Evolutionary conservation across 1,284 basidiomycete genomes (phyloP).

Genomic region (Tylopilus orsonianus): DNA sequence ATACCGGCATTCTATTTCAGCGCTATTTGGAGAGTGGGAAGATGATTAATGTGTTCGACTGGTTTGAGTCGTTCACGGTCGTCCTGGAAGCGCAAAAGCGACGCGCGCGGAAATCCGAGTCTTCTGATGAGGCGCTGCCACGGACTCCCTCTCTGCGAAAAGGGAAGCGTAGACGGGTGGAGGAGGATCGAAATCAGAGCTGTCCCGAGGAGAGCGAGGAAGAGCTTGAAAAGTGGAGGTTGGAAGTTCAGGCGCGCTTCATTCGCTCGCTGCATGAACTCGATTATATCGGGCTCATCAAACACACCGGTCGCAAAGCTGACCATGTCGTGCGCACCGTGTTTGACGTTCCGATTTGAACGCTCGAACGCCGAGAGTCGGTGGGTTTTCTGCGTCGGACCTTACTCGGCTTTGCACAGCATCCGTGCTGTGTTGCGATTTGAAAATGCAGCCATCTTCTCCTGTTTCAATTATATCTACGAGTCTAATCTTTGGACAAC

Average conservation of each 20-base stretch:
- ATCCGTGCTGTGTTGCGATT: no score
- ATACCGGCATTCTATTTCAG: slow-evolving; percentile 71
- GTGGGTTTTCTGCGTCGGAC: no score
- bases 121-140: slow-evolving; percentile 15
- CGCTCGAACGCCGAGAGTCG: no score
- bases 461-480: no score
- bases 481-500: no score
- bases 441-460: no score
- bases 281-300: slow-evolving; percentile 74
- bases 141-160: slow-evolving; percentile 30
- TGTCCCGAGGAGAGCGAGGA: slow-evolving; percentile 36
- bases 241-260: slow-evolving; percentile 73
- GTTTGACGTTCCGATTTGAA: slow-evolving; percentile 53
- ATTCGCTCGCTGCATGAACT: slow-evolving; percentile 75
- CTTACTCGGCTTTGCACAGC: slow-evolving; percentile 9
- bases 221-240: slow-evolving; percentile 51
- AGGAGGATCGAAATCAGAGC: slow-evolving; percentile 16
- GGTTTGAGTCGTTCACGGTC: slow-evolving; percentile 70
- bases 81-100: slow-evolving; percentile 55
- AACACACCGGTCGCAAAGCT: slow-evolving; percentile 71
- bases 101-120: slow-evolving; percentile 24
- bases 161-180: slow-evolving; percentile 23
- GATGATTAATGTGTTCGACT: slow-evolving; percentile 80
- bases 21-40: slow-evolving; percentile 74
- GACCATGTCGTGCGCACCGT: slow-evolving; percentile 72